Base-by-base conservation (phyloP, 2,329 filamentous ascomycete genomes). In the Colletotrichum plurivorum region DNA sequence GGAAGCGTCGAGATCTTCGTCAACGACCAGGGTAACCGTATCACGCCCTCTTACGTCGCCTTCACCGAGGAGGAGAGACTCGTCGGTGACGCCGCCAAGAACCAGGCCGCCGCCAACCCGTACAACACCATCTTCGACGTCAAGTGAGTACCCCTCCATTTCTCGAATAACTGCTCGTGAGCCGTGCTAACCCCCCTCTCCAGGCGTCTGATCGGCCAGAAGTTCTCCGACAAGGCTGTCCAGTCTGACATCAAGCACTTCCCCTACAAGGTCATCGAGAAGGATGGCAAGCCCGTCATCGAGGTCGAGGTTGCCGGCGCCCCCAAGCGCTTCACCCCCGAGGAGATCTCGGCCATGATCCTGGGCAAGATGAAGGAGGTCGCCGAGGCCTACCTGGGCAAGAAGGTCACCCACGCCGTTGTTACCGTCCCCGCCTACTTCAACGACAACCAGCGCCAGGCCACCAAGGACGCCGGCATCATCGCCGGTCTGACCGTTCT, bases 231-330 rank as follows among this genome's bases (percentile, higher is more conserved):
- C 81, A 93, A 92, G 86, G 93, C 97, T 73, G 92, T 98, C 74
- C 95, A 98, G 86, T 88, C 87, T 80, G 96, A 99, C 80, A 89
- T 96, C 80, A 98, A 99, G 93, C 93, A 98, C 88, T 98, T 97
- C 89, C 95, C 96, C 78, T 99, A 95, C 92, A 94, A 94, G 86
- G 93, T 99, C 71, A 80, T 94, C 78, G 89, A 93, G 88, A 95
- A 96, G 88, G 90, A 93, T 83, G 94, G 91, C 81, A 97, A 98
- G 87, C 96, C 96, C 73, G 85, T 91, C 74, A 91, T 99, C 79
- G 88, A 92, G 80, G 93, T 95, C 76, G 82, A 92, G 67, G 90
- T 93, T 74, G 80, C 84, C 79, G 88, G 90, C 66, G 76, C 85
- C 71, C 82, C 89, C 75, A 94, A 92, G 86, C 88, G 85, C 73